Evolutionary conservation across 1,284 basidiomycete species (phyloP), one percentile per base, ranked within the genome.

Genomic region (Xerocomus amazonicus): DNA sequence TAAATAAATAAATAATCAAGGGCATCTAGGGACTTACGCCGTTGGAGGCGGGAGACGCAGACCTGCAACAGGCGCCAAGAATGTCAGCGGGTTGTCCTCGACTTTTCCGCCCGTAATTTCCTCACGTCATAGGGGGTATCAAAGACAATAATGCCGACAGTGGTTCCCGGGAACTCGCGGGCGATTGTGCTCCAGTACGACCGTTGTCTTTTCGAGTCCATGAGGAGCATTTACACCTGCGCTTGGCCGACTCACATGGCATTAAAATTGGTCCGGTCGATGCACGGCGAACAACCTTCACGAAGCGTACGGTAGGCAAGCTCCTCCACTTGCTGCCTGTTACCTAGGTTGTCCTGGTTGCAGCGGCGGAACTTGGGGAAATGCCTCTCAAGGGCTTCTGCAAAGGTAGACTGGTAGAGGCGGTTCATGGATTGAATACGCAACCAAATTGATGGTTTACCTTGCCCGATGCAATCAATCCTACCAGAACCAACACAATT

Each of bases 211-310:
- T 50, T 28, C 28, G 31, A 41, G 9, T 6, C 13, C 38, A 44
- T 60, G 28, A 50, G 43, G 37, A 26, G 27, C 37, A 37, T 43
- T 42, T 27, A n/a, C 26, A 39, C 34, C 29, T 14, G 38, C 33
- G 26, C 48, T 39, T 33, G 45, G 13, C 33, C 9, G 28, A 73
- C 83, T 68, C 62, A 87, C 85, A 62, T 63, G 45, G 73, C 71
- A 61, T 87, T 78, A 55, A 88, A 77, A 67, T 89, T 88, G 16
- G 83, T 84, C 52, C 87, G 75, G 60, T 88, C 87, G 43, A 88
- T 78, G 62, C 82, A 85, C n/a, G 84, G 80, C 14, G 82, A 87
- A 36, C 71, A 62, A 19, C 84, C 83, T 56, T 76, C 65, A 40
- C 57, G 54, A 41, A 88, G 72, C 10, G 73, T 73, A 27, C 66